Evolutionary conservation across 192 early-diverging fungal genomes (phyloP).

Genomic region (Haplosporangium gracile): DNA sequence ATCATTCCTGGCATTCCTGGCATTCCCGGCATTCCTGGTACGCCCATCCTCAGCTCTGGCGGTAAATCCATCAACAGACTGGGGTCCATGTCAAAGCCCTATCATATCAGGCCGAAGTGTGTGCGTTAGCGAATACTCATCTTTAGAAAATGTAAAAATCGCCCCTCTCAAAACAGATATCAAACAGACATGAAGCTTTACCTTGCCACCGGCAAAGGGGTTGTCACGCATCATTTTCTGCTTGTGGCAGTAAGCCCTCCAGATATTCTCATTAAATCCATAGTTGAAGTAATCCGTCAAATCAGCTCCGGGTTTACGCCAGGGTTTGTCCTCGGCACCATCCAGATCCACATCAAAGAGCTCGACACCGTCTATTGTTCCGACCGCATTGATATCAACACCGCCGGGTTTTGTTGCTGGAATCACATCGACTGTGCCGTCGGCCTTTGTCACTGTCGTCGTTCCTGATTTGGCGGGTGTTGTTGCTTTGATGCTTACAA

Average conservation of each 20-base stretch:
- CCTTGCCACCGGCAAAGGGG: slow-evolving; percentile 63
- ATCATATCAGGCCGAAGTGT: not conserved
- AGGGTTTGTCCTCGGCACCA: slow-evolving; percentile 95
- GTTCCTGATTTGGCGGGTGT: slow-evolving; percentile 48
- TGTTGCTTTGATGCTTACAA: slow-evolving; percentile 65
- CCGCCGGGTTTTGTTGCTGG: slow-evolving; percentile 57
- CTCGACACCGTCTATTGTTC: slow-evolving; percentile 82
- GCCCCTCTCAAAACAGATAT: slow-evolving; percentile 21
- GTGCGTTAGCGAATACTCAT: not conserved
- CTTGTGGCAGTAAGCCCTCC: slow-evolving; percentile 94
- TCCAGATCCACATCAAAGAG: slow-evolving; percentile 95
- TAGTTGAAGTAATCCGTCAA: slow-evolving; percentile 99
- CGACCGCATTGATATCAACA: slow-evolving; percentile 79
- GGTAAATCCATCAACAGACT: slow-evolving; percentile 38
- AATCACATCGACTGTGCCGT: slow-evolving; percentile 54
- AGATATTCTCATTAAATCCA: slow-evolving; percentile 97
- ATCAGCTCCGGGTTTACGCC: slow-evolving; percentile 94
- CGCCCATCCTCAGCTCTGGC: slow-evolving; percentile 35
- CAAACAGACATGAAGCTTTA: slow-evolving; percentile 48
- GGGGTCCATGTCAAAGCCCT: slow-evolving; percentile 54
- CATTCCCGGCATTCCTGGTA: slow-evolving; percentile 64
- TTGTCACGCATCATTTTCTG: slow-evolving; percentile 91
- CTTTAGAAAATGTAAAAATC: not conserved
- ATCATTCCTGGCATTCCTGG: slow-evolving; percentile 62
- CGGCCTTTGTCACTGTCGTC: slow-evolving; percentile 51